These are phyloP conservation scores for Epichloe sibirici DNA, from an alignment of 2,329 filamentous ascomycete species.

Conservation along the genomic window DNA sequence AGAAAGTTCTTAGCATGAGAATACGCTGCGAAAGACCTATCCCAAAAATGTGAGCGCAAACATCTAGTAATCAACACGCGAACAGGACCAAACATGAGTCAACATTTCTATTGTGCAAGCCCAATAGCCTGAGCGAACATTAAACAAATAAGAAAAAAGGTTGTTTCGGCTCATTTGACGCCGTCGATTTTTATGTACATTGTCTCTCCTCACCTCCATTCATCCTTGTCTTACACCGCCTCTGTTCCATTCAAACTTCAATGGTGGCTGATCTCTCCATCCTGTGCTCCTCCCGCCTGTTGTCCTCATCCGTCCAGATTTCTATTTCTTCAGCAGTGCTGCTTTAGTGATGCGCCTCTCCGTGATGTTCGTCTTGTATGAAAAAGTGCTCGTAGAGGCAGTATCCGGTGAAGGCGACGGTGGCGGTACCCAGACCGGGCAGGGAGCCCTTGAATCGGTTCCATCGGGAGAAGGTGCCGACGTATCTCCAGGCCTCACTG, in stretches of 20 bases:
- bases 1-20: too few species aligned
- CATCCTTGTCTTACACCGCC: background rate
- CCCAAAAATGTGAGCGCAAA: background rate
- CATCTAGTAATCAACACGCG: background rate
- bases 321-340: background rate
- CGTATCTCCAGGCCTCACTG: conserved; percentile 93
- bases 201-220: background rate
- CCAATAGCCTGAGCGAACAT: background rate
- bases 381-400: conserved; percentile 85
- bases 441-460: conserved; percentile 82
- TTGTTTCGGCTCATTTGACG: background rate
- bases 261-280: background rate
- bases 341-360: conserved; percentile 28
- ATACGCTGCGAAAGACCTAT: too few species aligned
- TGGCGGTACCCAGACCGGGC: conserved; percentile 84
- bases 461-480: conserved; percentile 72
- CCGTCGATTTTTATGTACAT: conserved; percentile 3
- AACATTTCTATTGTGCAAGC: background rate
- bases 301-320: too few species aligned
- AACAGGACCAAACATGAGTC: background rate
- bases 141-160: background rate
- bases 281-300: background rate
- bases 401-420: conserved; percentile 82
- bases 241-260: background rate
- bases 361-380: conserved; percentile 57